Base-by-base conservation (phyloP, 352 stramenopile species). In the Globisporangium camurandrum region DNA sequence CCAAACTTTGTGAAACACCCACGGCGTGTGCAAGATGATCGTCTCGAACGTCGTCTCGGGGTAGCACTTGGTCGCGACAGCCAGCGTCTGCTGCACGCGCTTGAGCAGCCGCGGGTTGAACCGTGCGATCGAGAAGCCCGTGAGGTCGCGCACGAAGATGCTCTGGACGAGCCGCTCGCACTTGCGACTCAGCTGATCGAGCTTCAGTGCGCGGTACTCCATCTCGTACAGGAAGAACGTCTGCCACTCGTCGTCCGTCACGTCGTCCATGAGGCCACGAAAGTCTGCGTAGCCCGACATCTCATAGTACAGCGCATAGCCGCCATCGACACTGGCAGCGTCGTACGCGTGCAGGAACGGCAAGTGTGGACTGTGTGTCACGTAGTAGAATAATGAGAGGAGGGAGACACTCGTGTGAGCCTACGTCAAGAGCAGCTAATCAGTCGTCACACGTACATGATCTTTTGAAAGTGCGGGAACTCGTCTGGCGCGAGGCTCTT, bases 1-100 rank as follows among this genome's bases (percentile, higher is more conserved):
- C 78, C 78, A 87, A 28, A 86, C 60, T 57, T 84, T 86, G 47
- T 85, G 64, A 54, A 86, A 89, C n/a, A 86, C 47, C 78, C 75
- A 89, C 7, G 74, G 71, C 14, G 67, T 69, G 51, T 87, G 67
- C 38, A 89, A 46, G 26, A 86, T 62, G 4, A 89, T 47, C 51
- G 68, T 78, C 47, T 74, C 59, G 56, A 71, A 52, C 33, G 75
- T 69, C 5, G 66, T 79, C 56, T 87, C 75, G 0, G 78, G 75
- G 56, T 89, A 89, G 49, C 71, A 83, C 26, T 67, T 75, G 4
- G 73, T 78, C 26, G 69, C 78, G 34, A 86, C 69, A 2, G 62
- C 61, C 4, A 83, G 51, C 0, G 67, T 51, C 14, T 64, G 56
- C 39, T 67, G 57, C 26, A 86, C 24, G 1, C 77, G 74, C 7